Conservation (phyloP, 2,329 filamentous ascomycete genomes). For the Botrytis tulipae region DNA sequence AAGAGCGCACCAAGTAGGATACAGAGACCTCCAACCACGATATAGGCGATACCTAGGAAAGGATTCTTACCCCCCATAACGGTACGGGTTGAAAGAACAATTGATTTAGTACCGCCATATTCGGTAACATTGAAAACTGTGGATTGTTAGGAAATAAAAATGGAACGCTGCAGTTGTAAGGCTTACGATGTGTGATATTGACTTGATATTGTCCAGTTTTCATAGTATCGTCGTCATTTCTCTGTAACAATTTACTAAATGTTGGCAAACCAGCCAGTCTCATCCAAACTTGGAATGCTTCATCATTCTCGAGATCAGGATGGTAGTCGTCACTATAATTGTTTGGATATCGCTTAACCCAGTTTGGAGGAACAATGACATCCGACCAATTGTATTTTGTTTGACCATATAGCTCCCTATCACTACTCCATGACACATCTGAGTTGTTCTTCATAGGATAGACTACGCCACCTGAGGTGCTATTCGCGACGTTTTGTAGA, state of each 20-base stretch:
- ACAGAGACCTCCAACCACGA: constrained; percentile 91
- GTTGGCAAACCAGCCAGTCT: constrained; percentile 88
- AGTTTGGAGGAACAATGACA: constrained; percentile 83
- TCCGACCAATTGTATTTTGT: constrained; percentile 63
- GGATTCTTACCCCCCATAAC: constrained; percentile 94
- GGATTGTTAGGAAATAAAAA: constrained; percentile 28
- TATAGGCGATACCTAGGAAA: constrained; percentile 93
- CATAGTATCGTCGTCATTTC: constrained; percentile 74
- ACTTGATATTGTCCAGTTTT: constrained; percentile 70
- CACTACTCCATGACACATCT: constrained; percentile 83
- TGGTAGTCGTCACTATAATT: constrained; percentile 64
- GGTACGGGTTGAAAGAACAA: constrained; percentile 84
- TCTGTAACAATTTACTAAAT: constrained; percentile 88
- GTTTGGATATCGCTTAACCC: constrained; percentile 67
- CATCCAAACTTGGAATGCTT: constrained; percentile 98
- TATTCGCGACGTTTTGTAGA: constrained; percentile 43
- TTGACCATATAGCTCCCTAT: constrained; percentile 73
- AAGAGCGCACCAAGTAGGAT: constrained; percentile 85
- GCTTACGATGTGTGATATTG: constrained; percentile 75
- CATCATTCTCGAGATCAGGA: constrained; percentile 69
- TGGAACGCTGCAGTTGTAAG: not conserved
- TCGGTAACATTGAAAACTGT: constrained; percentile 75
- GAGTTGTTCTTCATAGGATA: constrained; percentile 72
- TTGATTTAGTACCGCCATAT: constrained; percentile 85
- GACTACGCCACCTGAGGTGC: constrained; percentile 31